Evolutionary conservation across 805 yeast species (phyloP), one percentile per base, ranked within the genome.

Genomic region (Starmerella asiatica): DNA sequence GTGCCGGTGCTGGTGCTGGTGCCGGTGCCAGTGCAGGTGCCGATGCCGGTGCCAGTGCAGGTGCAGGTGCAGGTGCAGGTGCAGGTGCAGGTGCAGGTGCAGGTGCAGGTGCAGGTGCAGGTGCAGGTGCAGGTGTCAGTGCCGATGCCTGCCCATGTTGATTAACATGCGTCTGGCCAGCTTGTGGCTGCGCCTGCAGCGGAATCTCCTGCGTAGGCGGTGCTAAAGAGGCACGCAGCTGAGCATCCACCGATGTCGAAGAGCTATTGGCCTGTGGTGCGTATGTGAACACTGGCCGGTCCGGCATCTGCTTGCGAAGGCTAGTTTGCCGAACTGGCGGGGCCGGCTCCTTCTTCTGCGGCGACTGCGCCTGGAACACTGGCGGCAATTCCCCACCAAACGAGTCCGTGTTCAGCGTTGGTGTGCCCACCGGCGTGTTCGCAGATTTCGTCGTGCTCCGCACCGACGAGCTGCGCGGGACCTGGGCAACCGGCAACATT

Each of bases 71-170:
- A 26, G 27, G 42, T 15, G 18, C 33, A 39, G 15, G 20, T 35
- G 23, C 28, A 18, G 27, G 24, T 30, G 35, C 39, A 30, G 30
- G 23, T 23, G 28, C 27, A 39, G 32, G 17, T 39, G 30, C 8
- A 29, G 23, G 18, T 41, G 28, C 32, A 37, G 32, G 21, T 43
- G 40, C 14, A 29, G 29, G 30, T 29, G 16, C 20, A 17, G 16
- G 19, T 19, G 39, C 12, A 46, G 38, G 28, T 43, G 41, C 23
- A 46, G 45, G 34, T 47, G 39, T 24, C 19, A 15, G n/a, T 29
- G 27, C 28, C 32, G 28, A 21, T 12, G 8, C 21, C 4, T n/a
- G n/a, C 3, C 21, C 23, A 19, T 23, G n/a, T 29, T 18, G 3
- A 32, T 16, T 7, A 26, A 29, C 35, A 32, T 19, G 21, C 15